Conservation (phyloP, 495 filamentous ascomycete species). For the Cenococcum geophilum region DNA sequence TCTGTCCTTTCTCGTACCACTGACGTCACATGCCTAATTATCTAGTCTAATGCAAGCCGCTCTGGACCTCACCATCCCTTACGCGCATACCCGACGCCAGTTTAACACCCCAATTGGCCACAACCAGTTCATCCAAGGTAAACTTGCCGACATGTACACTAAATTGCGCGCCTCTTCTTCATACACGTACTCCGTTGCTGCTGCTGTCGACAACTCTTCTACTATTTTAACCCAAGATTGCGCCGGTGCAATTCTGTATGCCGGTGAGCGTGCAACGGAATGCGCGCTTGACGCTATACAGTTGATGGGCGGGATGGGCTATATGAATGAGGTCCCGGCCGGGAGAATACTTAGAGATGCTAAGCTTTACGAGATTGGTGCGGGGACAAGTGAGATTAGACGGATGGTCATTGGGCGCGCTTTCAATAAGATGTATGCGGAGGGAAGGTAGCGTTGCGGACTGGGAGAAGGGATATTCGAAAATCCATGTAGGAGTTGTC, state of each 20-base stretch:
- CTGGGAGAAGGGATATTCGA: too few relatives aligned
- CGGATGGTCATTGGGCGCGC: conserved; percentile 91
- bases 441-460: background rate
- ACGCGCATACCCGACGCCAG: conserved; percentile 82
- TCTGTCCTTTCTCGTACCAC: background rate
- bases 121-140: conserved; percentile 90
- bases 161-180: conserved; percentile 71
- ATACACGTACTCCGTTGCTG: conserved; percentile 55
- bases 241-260: conserved; percentile 89
- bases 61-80: conserved; percentile 81
- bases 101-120: conserved; percentile 83
- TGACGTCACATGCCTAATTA: background rate
- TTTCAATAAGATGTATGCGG: conserved; percentile 75
- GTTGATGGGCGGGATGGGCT: conserved; percentile 90
- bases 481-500: too few relatives aligned
- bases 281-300: conserved; percentile 87
- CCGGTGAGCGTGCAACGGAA: conserved; percentile 88
- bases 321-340: conserved; percentile 89
- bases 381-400: conserved; percentile 88
- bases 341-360: conserved; percentile 80
- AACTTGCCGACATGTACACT: conserved; percentile 95
- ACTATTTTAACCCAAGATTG: conserved; percentile 71
- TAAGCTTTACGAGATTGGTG: conserved; percentile 94
- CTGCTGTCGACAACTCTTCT: conserved; percentile 58
- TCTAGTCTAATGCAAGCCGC: conserved; percentile 84